Evolutionary conservation across 768 basidiomycete genomes (phyloP), one percentile per base, ranked within the genome.

Genomic region (Boletales sp.): DNA sequence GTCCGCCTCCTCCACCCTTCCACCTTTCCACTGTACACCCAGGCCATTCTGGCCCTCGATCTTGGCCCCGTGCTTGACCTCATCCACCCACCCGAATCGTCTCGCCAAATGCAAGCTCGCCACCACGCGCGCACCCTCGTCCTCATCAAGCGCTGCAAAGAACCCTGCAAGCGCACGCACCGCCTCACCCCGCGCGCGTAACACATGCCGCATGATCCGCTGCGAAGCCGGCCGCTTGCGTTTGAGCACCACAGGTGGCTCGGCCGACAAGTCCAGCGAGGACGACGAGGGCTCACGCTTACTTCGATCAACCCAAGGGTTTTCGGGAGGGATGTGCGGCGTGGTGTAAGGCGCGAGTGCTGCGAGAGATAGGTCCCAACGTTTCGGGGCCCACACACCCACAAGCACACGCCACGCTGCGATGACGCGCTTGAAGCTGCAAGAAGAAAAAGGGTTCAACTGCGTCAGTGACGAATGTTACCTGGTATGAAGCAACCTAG

Each of bases 381-480:
- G 74, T 64, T 81, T 84, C 6, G 94, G 94, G 1, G 80, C 78
- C 97, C 97, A 98, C 12, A 98, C 83, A 8, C 94, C 97, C 55
- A 97, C 81, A 13, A 99, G 79, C n/a, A 97, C 84, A 47, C 92
- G 85, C 94, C 95, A 99, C n/a, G 94, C 84, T 6, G 94, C 90
- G 15, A 87, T 76, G 42, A 95, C 78, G 37, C 88, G 89, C 69
- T 94, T 95, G 43, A 84, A 81, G 29, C 93, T 93, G 61, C n/a
- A 32, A 29, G 19, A 36, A 19, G 36, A 37, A 34, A 48, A 12
- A 59, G 50, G 43, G 50, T 52, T 30, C 18, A 14, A 43, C 44
- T 52, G 62, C 64, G 51, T 57, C 54, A 53, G 51, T 45, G 58
- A 55, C 51, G 53, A 40, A 42, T 37, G 31, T 27, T 40, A 51